A percentile compares a stretch with the other conserved stretches of the same genome.
Evolutionary conservation across 331 rosid species (phyloP).

Genomic region (Cydonia oblonga): DNA sequence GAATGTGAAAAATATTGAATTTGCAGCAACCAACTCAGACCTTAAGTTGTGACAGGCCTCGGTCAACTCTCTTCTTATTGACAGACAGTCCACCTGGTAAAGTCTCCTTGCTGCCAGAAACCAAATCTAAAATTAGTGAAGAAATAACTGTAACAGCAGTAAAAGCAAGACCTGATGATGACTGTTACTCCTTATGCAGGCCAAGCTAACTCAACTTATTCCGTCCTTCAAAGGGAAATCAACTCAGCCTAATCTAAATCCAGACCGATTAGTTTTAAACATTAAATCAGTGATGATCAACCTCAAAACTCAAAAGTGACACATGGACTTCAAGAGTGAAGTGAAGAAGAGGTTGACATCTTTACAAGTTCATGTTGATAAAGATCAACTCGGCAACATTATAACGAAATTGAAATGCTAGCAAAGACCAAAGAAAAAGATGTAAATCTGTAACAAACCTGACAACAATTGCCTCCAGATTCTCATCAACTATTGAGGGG

Average conservation of each 20-base stretch:
- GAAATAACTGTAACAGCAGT: too few species aligned
- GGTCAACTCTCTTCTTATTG: conserved; percentile 70
- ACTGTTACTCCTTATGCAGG: too few species aligned
- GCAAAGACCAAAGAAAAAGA: too few species aligned
- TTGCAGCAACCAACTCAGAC: conserved; percentile 21
- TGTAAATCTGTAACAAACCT: conserved; percentile 38
- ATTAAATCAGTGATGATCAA: too few species aligned
- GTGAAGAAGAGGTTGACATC: too few species aligned
- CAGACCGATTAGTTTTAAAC: too few species aligned
- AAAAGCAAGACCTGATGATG: too few species aligned
- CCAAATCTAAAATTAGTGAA: conserved; percentile 2
- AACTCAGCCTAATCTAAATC: too few species aligned
- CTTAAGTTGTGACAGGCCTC: conserved; percentile 65
- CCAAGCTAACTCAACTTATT: neutral
- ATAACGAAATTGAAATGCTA: neutral
- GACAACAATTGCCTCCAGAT: conserved; percentile 82
- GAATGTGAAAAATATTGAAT: neutral
- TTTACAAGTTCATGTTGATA: too few species aligned
- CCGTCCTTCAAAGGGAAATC: too few species aligned
- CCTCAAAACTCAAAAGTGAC: too few species aligned
- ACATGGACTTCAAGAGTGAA: neutral
- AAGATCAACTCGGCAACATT: neutral
- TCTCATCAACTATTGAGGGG: conserved; percentile 72
- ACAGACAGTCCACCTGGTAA: conserved; percentile 83
- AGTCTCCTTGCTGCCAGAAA: conserved; percentile 74